phyloP scores from a whole-genome alignment of 2,329 filamentous ascomycete species.

The Aspergillus hiratsukae region DNA sequence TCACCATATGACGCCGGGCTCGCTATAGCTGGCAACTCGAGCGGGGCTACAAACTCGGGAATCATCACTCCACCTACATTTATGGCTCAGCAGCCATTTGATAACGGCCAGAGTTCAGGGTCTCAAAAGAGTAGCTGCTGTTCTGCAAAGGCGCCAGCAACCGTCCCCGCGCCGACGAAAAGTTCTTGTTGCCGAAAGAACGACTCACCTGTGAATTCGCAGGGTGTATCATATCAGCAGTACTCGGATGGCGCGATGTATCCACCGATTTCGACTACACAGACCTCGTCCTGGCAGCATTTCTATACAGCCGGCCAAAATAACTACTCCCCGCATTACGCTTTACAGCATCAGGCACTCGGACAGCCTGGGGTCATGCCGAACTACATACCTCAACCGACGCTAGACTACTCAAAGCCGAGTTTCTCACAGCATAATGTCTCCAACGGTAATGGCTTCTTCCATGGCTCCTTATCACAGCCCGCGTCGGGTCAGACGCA shows the following conservation, averaged over 20 bases:
- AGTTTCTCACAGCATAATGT: slow-evolving; percentile 10
- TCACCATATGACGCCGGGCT: slow-evolving; percentile 4
- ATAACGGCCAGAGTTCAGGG: not conserved
- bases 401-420: slow-evolving; percentile 7
- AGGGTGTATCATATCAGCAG: slow-evolving; percentile 4
- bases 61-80: not conserved
- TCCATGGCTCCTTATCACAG: slow-evolving; percentile 13
- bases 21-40: slow-evolving; percentile 1
- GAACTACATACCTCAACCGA: slow-evolving; percentile 11
- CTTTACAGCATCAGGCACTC: slow-evolving; percentile 7
- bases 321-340: slow-evolving; percentile 14
- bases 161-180: slow-evolving; percentile 6
- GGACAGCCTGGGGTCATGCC: slow-evolving; percentile 13
- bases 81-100: not conserved
- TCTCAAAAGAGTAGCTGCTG: slow-evolving; percentile 21
- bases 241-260: slow-evolving; percentile 13
- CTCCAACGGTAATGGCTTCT: slow-evolving; percentile 13
- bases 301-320: slow-evolving; percentile 11
- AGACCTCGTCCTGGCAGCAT: slow-evolving; percentile 21
- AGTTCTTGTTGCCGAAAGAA: slow-evolving; percentile 29
- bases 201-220: not conserved
- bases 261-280: slow-evolving; percentile 10
- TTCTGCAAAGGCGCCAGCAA: slow-evolving; percentile 17
- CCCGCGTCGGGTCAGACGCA: slow-evolving; percentile 8
- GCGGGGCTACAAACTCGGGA: not conserved